Conservation (phyloP, 1,284 basidiomycete species). For the Fomitiporia mediterranea region DNA sequence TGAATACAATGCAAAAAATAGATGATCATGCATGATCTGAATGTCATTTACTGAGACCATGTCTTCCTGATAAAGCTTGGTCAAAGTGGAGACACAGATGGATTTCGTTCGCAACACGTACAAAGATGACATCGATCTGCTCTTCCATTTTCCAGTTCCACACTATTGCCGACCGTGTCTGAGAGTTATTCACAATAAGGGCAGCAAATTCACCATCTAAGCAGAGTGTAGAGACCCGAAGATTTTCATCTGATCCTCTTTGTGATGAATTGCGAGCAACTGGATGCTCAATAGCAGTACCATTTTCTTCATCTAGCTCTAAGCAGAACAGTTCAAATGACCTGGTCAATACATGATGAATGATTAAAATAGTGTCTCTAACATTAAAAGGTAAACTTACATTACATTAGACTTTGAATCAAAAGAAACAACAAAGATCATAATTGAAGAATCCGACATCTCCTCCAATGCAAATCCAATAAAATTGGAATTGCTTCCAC, state of each 20-base stretch:
- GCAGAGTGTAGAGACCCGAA: neutral
- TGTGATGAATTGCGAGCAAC: neutral
- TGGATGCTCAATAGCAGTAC: too few relatives aligned
- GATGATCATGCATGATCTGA: neutral
- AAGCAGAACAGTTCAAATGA: neutral
- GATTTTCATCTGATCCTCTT: neutral
- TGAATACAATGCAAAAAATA: neutral
- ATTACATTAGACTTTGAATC: neutral
- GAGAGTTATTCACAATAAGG: too few relatives aligned
- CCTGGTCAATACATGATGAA: neutral
- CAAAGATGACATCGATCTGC: neutral
- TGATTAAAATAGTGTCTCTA: too few relatives aligned
- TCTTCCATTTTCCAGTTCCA: neutral
- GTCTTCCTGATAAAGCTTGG: neutral
- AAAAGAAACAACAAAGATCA: neutral
- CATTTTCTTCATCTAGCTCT: neutral
- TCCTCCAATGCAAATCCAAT: neutral
- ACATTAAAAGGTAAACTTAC: neutral
- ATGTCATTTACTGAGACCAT: neutral
- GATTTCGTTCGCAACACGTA: neutral
- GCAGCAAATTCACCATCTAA: neutral
- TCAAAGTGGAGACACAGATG: neutral
- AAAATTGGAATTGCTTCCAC: neutral
- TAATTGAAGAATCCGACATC: too few relatives aligned
- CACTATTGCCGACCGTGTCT: neutral